Evolutionary conservation across 2,329 filamentous ascomycete species (phyloP), one percentile per base, ranked within the genome.

Genomic region (Sarocladiaceae sp.): DNA sequence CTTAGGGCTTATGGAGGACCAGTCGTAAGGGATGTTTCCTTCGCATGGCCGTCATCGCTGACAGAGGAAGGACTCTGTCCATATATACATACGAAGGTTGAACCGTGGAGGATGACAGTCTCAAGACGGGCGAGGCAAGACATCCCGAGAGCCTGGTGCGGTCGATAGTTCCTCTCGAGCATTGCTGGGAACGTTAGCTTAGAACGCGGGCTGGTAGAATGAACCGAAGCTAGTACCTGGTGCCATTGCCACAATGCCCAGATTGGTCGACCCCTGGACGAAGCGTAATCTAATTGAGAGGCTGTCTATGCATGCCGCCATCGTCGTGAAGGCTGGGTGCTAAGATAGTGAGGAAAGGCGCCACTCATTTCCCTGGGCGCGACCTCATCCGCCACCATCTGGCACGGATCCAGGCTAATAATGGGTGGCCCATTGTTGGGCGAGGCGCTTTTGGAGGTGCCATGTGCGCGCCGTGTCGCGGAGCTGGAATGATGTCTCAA

Each of bases 401-500:
- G 37, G 37, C 18, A 41, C 24, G 37, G 37, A 41, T 21, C 20
- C 23, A 13, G 26, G 37, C 23, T 41, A 21, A 18, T 27, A 21
- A 26, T 18, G 23, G 4, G 4, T 20, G 23, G 7, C 37, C 15
- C n/a, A 11, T 21, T 11, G n/a, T 16, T 18, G 37, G n/a, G 19
- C 37, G 20, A 23, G 5, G 26, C 34, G n/a, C n/a, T n/a, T n/a
- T n/a, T n/a, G n/a, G n/a, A 35, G 5, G 15, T 21, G 34, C 34
- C 37, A 41, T 41, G 37, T 41, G 37, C n/a, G 29, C 19, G 37
- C 37, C 37, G 29, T 18, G 34, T 21, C 13, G 19, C 4, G 4
- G 37, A 7, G 37, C 23, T 41, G 37, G 37, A 41, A 41, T 41
- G 37, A 4, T 41, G 21, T 23, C 20, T 41, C 23, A 39, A 16